Percentiles rank a stretch among this genome's conserved stretches.
These are phyloP conservation scores for Ilyonectria mors-panacis DNA, from an alignment of 2,329 filamentous ascomycete genomes.

Conservation along the genomic window DNA sequence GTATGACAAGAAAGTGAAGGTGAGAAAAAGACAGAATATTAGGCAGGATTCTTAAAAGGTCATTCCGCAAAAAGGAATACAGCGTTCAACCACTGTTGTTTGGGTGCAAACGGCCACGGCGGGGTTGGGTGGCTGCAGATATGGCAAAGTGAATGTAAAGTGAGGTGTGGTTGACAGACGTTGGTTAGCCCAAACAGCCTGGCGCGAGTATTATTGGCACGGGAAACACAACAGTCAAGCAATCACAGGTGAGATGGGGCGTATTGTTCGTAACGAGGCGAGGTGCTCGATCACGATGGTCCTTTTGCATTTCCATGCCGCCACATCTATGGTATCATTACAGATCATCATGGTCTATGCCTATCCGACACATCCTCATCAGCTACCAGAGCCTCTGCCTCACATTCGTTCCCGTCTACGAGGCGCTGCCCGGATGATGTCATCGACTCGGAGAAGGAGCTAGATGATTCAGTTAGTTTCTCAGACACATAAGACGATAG, in stretches of 20 bases:
- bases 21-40: background rate
- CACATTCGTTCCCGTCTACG: slow-evolving; percentile 65
- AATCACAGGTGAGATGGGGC: background rate
- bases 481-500: background rate
- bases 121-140: background rate
- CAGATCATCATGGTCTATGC: slow-evolving; percentile 53
- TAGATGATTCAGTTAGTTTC: slow-evolving; percentile 55
- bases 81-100: background rate
- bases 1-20: background rate
- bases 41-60: background rate
- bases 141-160: background rate
- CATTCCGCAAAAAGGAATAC: background rate
- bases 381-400: slow-evolving; percentile 38
- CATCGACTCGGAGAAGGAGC: slow-evolving; percentile 94
- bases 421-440: slow-evolving; percentile 96
- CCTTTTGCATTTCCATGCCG: slow-evolving; percentile 49
- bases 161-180: background rate
- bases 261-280: slow-evolving; percentile 37
- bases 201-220: background rate
- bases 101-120: background rate
- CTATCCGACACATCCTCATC: slow-evolving; percentile 43
- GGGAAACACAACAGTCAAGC: background rate
- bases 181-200: background rate
- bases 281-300: slow-evolving; percentile 44
- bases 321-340: slow-evolving; percentile 58